A percentile compares a stretch with the other conserved stretches of the same genome.
These are phyloP conservation scores for Pachyrhizus erosus DNA, from an alignment of 306 rosid genomes.

Conservation along the genomic window DNA sequence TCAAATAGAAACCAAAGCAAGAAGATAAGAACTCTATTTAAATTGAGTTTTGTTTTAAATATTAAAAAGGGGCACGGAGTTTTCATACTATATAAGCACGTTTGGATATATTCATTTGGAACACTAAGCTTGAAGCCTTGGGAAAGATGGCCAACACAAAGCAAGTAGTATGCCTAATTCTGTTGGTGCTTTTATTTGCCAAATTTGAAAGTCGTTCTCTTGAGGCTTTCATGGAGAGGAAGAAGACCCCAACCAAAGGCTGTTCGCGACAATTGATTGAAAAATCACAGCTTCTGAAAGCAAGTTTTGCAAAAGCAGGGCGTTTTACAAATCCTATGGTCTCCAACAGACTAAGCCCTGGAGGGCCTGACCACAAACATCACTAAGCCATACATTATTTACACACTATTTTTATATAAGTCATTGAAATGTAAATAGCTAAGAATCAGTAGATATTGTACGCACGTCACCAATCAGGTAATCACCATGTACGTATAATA, in stretches of 20 bases:
- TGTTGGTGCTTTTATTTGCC: slow-evolving; percentile 24
- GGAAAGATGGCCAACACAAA: slow-evolving; percentile 45
- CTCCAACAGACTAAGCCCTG: slow-evolving; percentile 49
- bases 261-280: slow-evolving; percentile 14
- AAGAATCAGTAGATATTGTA: background rate
- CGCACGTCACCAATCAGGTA: background rate
- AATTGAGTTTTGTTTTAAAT: slow-evolving; percentile 21
- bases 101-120: slow-evolving; percentile 33
- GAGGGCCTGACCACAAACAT: slow-evolving; percentile 57
- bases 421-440: background rate
- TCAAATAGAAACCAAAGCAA: background rate
- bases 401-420: background rate
- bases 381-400: slow-evolving; percentile 31
- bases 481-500: no score
- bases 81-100: slow-evolving; percentile 38
- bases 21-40: slow-evolving; percentile 16
- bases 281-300: slow-evolving; percentile 38
- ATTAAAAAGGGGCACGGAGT: background rate
- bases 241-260: slow-evolving; percentile 12
- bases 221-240: slow-evolving; percentile 26
- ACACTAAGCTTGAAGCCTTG: slow-evolving; percentile 3
- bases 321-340: slow-evolving; percentile 9
- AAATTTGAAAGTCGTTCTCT: slow-evolving; percentile 46
- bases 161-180: slow-evolving; percentile 22
- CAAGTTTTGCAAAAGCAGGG: slow-evolving; percentile 19